Base-by-base conservation (phyloP, 495 filamentous ascomycete genomes). In the Physcia stellaris region DNA sequence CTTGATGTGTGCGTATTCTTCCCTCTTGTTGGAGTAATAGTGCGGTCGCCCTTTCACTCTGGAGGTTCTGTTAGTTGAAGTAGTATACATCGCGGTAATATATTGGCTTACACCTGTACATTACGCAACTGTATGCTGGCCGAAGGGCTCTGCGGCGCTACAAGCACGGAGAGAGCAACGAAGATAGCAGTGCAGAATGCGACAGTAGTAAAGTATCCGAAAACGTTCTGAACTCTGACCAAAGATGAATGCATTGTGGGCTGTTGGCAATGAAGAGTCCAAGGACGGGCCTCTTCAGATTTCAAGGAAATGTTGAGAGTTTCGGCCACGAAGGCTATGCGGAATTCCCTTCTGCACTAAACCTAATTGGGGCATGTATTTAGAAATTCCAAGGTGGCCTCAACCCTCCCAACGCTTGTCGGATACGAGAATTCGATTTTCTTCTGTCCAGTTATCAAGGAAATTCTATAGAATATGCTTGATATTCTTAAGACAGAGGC, bases 161-260 rank as follows among this genome's bases (percentile, higher is more conserved):
- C 34, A 21, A 94, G 57, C 35, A 83, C 80, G 5, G 86, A 83
- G 29, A 79, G 54, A 28, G 90, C 87, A 43, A 93, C 79, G 16
- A 87, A 56, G 13, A 73, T 70, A 28, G 78, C 86, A 19, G 94
- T 77, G 42, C 71, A 68, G 54, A 90, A 87, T 23, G 81, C 79
- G 40, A 94, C 87, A 23, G 86, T 90, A 20, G 88, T 95, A 69
- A 96, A 95, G 75, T 92, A 93, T 55, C 88, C 86, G 59, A 98
- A 98, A 47, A 87, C 79, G 64, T 86, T 86, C 60, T 98, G 90
- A 40, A 73, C 57, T 43, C 90, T 80, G 26, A 80, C 83, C 21
- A 88, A 56, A 16, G 79, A 70, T 49, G 86, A 87, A 61, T 96
- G 82, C 90, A 98, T 96, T 13, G 5, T 22, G 2, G 33, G 33